These are phyloP conservation scores for Dictyostelium citrinum DNA, from an alignment of 78 protist genomes.

Conservation along the genomic window DNA sequence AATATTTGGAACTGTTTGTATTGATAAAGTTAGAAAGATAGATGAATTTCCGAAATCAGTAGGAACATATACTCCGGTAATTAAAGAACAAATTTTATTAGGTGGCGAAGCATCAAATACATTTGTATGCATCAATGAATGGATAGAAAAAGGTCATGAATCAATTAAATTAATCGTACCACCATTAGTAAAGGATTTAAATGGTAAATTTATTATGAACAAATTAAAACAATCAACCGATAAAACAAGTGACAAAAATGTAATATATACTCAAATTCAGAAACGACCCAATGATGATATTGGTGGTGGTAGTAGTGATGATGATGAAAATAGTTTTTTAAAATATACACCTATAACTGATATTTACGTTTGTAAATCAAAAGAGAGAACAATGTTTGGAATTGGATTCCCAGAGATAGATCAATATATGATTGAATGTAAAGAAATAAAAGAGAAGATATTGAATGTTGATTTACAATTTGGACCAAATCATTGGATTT, in stretches of 20 bases:
- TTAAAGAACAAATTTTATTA: not conserved
- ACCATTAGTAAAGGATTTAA: conserved; percentile 16
- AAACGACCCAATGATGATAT: not conserved
- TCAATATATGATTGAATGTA: not conserved
- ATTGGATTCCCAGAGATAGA: conserved; percentile 7
- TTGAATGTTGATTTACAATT: not conserved
- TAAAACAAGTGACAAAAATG: not conserved
- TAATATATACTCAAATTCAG: not conserved
- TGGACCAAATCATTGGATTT: conserved; percentile 7
- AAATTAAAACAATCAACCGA: not conserved
- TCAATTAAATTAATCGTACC: not conserved
- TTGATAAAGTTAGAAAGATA: conserved; percentile 36
- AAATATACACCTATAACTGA: conserved; percentile 2
- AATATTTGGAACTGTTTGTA: conserved; percentile 51
- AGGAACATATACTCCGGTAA: conserved; percentile 21
- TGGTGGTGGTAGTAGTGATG: too few species aligned
- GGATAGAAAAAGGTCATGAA: not conserved
- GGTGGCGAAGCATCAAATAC: conserved; percentile 74
- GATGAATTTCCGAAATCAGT: conserved; percentile 4
- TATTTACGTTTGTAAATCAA: not conserved
- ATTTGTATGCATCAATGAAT: conserved; percentile 43
- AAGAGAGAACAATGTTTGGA: conserved; percentile 72
- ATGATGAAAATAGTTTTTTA: not conserved
- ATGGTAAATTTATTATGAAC: not conserved
- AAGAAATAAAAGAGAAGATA: not conserved